A percentile compares a stretch with the other conserved stretches of the same genome.
These are phyloP conservation scores for Pittosporum tobira DNA, from an alignment of 129 eudicot genomes.

Conservation along the genomic window DNA sequence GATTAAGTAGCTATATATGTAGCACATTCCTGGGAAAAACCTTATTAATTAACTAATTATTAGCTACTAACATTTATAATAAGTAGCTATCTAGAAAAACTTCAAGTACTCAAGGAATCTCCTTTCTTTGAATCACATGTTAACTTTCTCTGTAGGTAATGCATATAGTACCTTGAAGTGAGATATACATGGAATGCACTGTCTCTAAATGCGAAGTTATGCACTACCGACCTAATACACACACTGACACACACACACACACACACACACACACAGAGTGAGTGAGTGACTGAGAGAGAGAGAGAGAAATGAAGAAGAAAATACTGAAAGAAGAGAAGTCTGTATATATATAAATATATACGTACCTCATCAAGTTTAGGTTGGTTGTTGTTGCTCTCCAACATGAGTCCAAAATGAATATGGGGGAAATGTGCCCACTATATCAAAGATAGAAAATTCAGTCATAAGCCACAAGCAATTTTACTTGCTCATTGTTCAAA, in stretches of 20 bases:
- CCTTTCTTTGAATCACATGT: neutral
- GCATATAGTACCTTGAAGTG: too few species aligned
- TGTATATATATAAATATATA: too few species aligned
- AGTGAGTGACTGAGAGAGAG: too few species aligned
- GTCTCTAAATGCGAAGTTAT: neutral
- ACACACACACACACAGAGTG: too few species aligned
- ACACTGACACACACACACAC: too few species aligned
- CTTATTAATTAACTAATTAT: too few species aligned
- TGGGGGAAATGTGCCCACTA: conserved; percentile 99
- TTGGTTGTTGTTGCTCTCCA: conserved; percentile 67
- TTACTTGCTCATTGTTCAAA: neutral
- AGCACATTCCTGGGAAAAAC: too few species aligned
- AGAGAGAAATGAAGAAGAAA: neutral
- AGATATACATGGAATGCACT: neutral
- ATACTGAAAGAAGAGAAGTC: neutral
- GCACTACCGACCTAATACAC: neutral
- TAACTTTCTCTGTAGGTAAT: neutral
- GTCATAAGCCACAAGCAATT: neutral
- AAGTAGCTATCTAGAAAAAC: too few species aligned
- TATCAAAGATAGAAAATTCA: conserved; percentile 1
- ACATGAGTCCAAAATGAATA: conserved; percentile 89
- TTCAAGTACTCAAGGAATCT: neutral
- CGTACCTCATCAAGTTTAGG: conserved; percentile 64
- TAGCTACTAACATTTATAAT: too few species aligned
- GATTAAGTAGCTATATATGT: too few species aligned